Conservation (phyloP, 1,284 basidiomycete species). For the Chiua sp. region DNA sequence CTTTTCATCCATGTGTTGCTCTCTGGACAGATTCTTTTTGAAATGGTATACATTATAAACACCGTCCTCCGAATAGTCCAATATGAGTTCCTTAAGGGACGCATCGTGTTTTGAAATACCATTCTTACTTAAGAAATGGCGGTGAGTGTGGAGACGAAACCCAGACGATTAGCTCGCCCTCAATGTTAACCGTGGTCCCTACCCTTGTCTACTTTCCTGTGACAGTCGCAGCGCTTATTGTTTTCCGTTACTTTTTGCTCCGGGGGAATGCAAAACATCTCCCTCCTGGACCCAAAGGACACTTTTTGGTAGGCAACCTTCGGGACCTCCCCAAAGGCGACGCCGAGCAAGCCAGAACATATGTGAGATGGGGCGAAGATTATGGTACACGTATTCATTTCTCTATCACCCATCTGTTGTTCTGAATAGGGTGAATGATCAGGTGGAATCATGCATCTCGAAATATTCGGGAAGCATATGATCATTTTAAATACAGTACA, state of each 20-base stretch:
- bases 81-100: too few species aligned
- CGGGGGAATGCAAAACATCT: not conserved
- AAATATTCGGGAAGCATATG: conserved; percentile 1
- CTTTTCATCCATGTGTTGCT: too few species aligned
- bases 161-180: not conserved
- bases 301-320: conserved; percentile 11
- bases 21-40: too few species aligned
- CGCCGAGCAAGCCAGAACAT: not conserved
- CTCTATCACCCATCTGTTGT: not conserved
- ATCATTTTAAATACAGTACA: conserved; percentile 16
- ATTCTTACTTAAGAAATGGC: too few species aligned
- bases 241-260: conserved; percentile 1
- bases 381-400: conserved; percentile 1
- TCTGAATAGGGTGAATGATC: not conserved
- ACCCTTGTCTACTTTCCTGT: not conserved
- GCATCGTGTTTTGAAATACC: too few species aligned
- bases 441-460: conserved; percentile 11
- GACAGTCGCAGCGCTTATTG: not conserved
- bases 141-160: too few species aligned
- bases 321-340: not conserved
- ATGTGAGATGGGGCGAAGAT: conserved; percentile 12
- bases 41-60: too few species aligned
- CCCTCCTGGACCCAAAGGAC: conserved; percentile 17
- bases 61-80: too few species aligned
- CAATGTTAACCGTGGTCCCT: not conserved